Percentiles rank a stretch among this genome's conserved stretches.
These are phyloP conservation scores for Fusarium nanum DNA, from an alignment of 2,329 filamentous ascomycete genomes.

Conservation along the genomic window DNA sequence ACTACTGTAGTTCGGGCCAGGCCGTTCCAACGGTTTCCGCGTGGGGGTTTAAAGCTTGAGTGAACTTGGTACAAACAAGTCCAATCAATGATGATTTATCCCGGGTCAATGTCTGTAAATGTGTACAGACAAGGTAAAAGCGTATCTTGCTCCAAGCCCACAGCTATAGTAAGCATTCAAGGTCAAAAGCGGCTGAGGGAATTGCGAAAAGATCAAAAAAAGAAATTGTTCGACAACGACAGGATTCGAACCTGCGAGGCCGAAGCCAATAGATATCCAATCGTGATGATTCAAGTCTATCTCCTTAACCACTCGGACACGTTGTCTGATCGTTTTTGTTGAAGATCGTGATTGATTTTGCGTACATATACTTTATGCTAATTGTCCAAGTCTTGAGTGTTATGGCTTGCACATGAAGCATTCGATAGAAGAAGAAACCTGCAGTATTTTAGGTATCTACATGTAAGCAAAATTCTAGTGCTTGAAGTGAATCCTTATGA, in stretches of 20 bases:
- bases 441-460: not conserved
- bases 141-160: not conserved
- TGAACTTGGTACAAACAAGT: not conserved
- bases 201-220: not conserved
- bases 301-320: constrained; percentile 33
- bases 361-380: not conserved
- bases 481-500: not conserved
- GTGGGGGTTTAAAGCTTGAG: not conserved
- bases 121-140: not conserved
- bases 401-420: not conserved
- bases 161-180: not conserved
- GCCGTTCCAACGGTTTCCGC: not conserved
- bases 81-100: not conserved
- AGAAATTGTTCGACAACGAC: constrained; percentile 3
- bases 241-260: constrained; percentile 20
- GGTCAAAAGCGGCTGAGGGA: not conserved
- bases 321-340: constrained; percentile 2
- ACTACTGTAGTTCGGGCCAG: not conserved
- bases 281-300: constrained; percentile 14
- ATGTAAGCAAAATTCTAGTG: not conserved
- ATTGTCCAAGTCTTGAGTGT: no score
- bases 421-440: no score
- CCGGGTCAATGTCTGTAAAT: not conserved
- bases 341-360: not conserved
- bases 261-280: constrained; percentile 22